Evolutionary conservation across 352 stramenopile species (phyloP).

Genomic region (Phytophthora cactorum): DNA sequence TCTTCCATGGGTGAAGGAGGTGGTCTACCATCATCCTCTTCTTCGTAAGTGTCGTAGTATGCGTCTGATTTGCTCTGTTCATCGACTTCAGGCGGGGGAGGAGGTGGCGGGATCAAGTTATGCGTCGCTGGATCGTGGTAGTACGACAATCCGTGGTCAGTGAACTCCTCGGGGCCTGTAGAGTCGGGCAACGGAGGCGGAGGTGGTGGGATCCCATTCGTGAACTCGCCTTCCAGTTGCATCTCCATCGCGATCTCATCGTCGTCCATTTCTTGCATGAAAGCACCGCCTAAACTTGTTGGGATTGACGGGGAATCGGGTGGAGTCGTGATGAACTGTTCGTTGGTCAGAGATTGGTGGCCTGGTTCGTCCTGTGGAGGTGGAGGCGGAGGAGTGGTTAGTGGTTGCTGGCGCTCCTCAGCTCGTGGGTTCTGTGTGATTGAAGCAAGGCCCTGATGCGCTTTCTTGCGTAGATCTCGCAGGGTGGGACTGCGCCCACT

Average conservation of each 20-base stretch:
- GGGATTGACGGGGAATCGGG: constrained; percentile 15
- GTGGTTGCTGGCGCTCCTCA: constrained; percentile 18
- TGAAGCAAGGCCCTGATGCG: constrained; percentile 30
- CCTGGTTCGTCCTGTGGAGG: constrained; percentile 4
- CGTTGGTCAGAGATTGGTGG: constrained; percentile 11
- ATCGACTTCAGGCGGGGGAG: constrained; percentile 30
- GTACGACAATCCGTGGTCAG: constrained; percentile 63
- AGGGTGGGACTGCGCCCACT: constrained; percentile 24
- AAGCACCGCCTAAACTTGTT: constrained; percentile 40
- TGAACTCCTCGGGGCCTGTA: constrained; percentile 37
- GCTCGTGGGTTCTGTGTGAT: constrained; percentile 17
- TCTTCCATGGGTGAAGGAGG: constrained; percentile 24
- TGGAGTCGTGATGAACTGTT: constrained; percentile 14
- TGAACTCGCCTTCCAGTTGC: constrained; percentile 27
- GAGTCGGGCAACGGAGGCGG: constrained; percentile 22
- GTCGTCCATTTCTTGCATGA: constrained; percentile 75
- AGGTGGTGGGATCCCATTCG: constrained; percentile 19
- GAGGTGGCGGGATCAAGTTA: constrained; percentile 31
- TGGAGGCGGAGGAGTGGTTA: constrained; percentile 8
- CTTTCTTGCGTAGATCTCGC: constrained; percentile 30
- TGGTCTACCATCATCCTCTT: constrained; percentile 11
- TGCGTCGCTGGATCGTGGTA: constrained; percentile 49
- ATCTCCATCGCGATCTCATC: constrained; percentile 46
- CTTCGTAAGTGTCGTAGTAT: constrained; percentile 25
- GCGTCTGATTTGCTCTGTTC: constrained; percentile 32